phyloP scores from a whole-genome alignment of 257 asterid species.

The Echium plantagineum region DNA sequence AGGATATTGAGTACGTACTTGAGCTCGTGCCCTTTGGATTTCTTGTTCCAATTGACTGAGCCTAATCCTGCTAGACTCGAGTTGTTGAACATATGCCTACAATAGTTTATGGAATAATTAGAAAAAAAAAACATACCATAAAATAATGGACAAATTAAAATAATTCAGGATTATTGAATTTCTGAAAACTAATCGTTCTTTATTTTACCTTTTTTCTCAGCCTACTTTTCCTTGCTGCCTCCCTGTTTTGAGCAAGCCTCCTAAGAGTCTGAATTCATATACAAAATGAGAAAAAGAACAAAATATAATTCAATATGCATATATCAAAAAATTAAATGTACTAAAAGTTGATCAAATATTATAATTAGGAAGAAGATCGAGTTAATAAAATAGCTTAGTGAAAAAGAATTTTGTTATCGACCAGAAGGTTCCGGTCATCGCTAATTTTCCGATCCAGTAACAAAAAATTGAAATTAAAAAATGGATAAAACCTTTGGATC shows the following conservation, averaged over 20 bases:
- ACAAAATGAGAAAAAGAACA: slow-evolving; percentile 3
- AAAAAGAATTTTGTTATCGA: too few relatives aligned
- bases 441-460: too few relatives aligned
- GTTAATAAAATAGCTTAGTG: too few relatives aligned
- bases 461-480: neutral
- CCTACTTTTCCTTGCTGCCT: slow-evolving; percentile 94
- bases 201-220: slow-evolving; percentile 72
- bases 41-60: slow-evolving; percentile 74
- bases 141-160: neutral
- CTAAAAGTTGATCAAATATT: neutral
- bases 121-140: neutral
- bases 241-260: slow-evolving; percentile 94
- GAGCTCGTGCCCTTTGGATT: slow-evolving; percentile 61
- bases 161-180: neutral
- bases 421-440: too few relatives aligned
- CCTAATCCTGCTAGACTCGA: slow-evolving; percentile 72
- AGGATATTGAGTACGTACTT: slow-evolving; percentile 22
- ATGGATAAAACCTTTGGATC: slow-evolving; percentile 63
- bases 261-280: slow-evolving; percentile 45
- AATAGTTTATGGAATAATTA: slow-evolving; percentile 4
- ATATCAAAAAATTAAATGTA: neutral
- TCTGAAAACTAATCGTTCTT: neutral
- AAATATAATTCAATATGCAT: neutral
- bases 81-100: slow-evolving; percentile 94
- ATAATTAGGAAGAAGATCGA: too few relatives aligned